Conservation (phyloP, 73 alveolate genomes). For the Paramecium sonneborni region DNA sequence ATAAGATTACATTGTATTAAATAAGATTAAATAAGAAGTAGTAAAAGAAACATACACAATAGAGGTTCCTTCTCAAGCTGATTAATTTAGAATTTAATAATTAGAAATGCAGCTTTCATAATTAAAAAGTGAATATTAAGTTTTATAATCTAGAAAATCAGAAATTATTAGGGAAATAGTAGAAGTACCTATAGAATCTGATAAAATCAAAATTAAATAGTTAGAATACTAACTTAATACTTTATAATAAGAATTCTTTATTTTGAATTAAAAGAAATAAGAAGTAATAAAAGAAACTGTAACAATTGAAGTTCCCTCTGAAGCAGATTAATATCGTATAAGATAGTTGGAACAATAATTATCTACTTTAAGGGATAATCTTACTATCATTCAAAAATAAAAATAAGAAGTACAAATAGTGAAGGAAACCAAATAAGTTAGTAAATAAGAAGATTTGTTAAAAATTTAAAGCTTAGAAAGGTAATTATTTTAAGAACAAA, state of each 20-base stretch:
- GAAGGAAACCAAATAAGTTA: background rate
- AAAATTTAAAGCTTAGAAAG: background rate
- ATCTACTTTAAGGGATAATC: background rate
- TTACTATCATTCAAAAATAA: background rate
- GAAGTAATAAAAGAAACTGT: constrained; percentile 28
- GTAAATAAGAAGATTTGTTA: background rate
- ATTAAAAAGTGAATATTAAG: background rate
- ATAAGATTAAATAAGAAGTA: background rate
- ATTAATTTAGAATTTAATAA: background rate
- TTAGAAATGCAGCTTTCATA: background rate
- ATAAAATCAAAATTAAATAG: background rate
- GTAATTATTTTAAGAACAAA: background rate
- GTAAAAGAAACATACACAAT: background rate
- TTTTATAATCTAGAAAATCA: background rate
- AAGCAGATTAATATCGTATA: background rate
- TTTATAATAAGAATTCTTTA: background rate
- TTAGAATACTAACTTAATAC: background rate
- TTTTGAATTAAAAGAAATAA: background rate
- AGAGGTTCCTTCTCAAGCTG: constrained; percentile 17
- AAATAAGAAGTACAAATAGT: background rate
- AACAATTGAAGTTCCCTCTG: background rate
- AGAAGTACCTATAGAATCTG: background rate
- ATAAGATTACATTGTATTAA: background rate
- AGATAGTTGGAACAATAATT: background rate
- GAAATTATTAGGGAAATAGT: background rate